Evolutionary conservation across 2,329 filamentous ascomycete species (phyloP), one percentile per base, ranked within the genome.

Genomic region (Diaporthe vexans): DNA sequence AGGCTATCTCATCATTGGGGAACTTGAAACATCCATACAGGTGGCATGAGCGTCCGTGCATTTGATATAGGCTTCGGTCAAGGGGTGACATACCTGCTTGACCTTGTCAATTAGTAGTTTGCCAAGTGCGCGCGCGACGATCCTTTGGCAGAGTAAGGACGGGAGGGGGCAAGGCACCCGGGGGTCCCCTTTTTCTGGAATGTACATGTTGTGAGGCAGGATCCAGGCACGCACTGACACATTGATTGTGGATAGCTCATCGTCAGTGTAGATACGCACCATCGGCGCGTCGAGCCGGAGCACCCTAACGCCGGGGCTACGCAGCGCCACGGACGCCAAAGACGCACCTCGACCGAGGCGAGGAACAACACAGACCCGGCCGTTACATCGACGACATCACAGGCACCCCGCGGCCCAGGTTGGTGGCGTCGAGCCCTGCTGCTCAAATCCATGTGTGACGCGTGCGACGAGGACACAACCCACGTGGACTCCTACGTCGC

Each of bases 91-190:
- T 21, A 29, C 43, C 24, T 52, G 26, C 35, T 37, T 10, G 35
- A 37, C 35, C 37, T 13, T 40, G 63, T 51, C 33, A 33, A 52
- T 37, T 29, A 35, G n/a, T 67, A 51, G 63, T 40, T 67, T 67
- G 46, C 63, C 63, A 52, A 67, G 46, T 33, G 63, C 46, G 63
- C 63, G 63, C 63, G 21, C 63, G 63, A 52, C 51, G 46, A 67
- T 67, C 63, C 63, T 13, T 7, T 15, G 37, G 15, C 46, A 17
- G 8, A 37, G 21, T 10, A 3, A 43, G 40, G n/a, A 11, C 43
- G 5, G 43, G 15, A 11, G 17, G 43, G 43, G 43, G 6, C 4
- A 33, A 40, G 43, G 43, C 40, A 17, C 13, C 13, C 5, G 40
- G 40, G 17, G 40, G 26, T 26, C 7, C 3, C 61, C 24, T 10